Evolutionary conservation across 2,329 filamentous ascomycete species (phyloP).

Genomic region (Dendrostoma leiphaemia): DNA sequence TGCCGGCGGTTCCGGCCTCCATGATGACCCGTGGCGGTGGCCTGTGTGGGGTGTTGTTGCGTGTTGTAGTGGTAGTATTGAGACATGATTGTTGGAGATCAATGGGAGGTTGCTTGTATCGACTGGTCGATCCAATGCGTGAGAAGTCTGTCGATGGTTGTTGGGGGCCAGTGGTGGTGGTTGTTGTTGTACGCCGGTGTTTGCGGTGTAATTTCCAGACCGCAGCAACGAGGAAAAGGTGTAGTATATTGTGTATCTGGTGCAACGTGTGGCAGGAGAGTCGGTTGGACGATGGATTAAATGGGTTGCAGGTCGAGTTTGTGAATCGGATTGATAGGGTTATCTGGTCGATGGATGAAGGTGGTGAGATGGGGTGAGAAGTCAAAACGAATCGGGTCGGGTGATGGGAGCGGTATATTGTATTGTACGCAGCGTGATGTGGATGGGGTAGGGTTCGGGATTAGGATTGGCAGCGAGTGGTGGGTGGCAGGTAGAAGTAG

Average conservation of each 20-base stretch:
- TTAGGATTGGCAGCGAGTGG: too few species aligned
- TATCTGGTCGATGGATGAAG: not conserved
- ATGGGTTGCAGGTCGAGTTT: not conserved
- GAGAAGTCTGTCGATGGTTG: not conserved
- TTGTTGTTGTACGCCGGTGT: conserved; percentile 1
- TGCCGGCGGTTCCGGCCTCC: conserved; percentile 82
- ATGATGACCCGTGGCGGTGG: conserved; percentile 62
- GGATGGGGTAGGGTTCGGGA: conserved; percentile 15
- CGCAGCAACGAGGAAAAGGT: conserved; percentile 2
- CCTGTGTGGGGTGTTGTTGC: conserved; percentile 56
- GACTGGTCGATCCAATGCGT: not conserved
- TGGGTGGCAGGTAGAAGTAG: conserved; percentile 17
- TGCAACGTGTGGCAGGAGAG: not conserved
- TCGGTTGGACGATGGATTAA: not conserved
- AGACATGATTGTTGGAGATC: conserved; percentile 45
- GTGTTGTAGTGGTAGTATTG: conserved; percentile 64
- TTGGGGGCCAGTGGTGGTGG: not conserved
- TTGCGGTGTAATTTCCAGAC: conserved; percentile 10
- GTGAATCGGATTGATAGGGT: not conserved
- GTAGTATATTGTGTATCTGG: not conserved
- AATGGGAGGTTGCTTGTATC: not conserved
- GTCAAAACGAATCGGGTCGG: not conserved
- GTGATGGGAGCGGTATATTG: not conserved
- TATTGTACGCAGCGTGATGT: conserved; percentile 2
- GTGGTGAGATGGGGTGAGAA: not conserved